Evolutionary conservation across 2,329 filamentous ascomycete genomes (phyloP).

Genomic region (Zalaria sp.): DNA sequence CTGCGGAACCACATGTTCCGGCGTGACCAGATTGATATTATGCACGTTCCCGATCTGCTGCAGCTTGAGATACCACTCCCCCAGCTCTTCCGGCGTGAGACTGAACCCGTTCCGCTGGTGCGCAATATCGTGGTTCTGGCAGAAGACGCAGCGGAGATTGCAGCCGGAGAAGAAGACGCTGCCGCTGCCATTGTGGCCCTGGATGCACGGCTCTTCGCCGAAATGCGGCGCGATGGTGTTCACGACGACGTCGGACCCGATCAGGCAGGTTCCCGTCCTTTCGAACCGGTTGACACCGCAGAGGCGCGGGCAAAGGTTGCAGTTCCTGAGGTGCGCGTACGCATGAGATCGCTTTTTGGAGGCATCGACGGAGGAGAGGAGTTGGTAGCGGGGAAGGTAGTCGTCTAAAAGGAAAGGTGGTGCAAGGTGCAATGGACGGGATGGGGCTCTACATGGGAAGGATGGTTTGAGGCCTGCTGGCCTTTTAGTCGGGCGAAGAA

Average conservation of each 20-base stretch:
- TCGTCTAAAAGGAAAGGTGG: constrained; percentile 57
- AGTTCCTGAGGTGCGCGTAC: constrained; percentile 62
- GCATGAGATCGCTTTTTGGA: constrained; percentile 60
- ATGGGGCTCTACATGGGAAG: neutral
- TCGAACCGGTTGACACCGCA: constrained; percentile 74
- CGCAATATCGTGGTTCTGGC: constrained; percentile 73
- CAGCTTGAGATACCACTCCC: constrained; percentile 70
- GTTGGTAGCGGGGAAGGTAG: constrained; percentile 60
- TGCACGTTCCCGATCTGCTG: constrained; percentile 70
- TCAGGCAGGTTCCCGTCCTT: constrained; percentile 62
- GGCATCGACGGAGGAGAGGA: constrained; percentile 52
- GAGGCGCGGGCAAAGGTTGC: constrained; percentile 65
- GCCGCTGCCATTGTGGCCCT: constrained; percentile 68
- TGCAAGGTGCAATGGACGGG: constrained; percentile 32
- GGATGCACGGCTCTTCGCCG: constrained; percentile 71
- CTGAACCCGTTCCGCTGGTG: constrained; percentile 73
- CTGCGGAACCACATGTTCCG: constrained; percentile 76
- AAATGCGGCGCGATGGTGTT: constrained; percentile 79
- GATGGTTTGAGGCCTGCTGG: no score
- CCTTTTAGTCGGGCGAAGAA: no score
- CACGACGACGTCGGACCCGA: constrained; percentile 61
- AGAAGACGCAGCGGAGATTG: constrained; percentile 61
- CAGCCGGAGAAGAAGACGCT: constrained; percentile 71
- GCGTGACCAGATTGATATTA: constrained; percentile 80
- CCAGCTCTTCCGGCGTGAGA: constrained; percentile 63